Percentiles rank a stretch among this genome's conserved stretches.
Conservation (phyloP, 2,329 filamentous ascomycete species). For the Pseudocercospora musae region DNA sequence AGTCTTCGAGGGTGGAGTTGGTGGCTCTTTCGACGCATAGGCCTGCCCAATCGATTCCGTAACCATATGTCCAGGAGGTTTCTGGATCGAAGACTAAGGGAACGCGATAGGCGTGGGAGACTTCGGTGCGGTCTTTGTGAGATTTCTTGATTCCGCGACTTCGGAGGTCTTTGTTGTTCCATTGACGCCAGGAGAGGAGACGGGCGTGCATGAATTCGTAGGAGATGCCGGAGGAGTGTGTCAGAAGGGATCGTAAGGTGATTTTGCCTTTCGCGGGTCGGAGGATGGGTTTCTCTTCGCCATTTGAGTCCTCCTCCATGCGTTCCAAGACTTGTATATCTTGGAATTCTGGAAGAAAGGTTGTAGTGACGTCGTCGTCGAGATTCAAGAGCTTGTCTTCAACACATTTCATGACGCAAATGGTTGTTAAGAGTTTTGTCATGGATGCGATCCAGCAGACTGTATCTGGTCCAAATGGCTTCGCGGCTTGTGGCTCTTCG, state of each 20-base stretch:
- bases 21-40: constrained; percentile 49
- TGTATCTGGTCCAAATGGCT: constrained; percentile 6
- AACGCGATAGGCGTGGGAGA: constrained; percentile 33
- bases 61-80: constrained; percentile 49
- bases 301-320: constrained; percentile 38
- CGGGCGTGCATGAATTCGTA: constrained; percentile 43
- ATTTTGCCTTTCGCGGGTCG: constrained; percentile 39
- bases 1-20: constrained; percentile 41
- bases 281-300: constrained; percentile 32
- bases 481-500: not conserved
- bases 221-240: constrained; percentile 49
- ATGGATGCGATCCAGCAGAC: constrained; percentile 27
- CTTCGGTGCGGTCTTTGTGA: constrained; percentile 5
- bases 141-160: not conserved
- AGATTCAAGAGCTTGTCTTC: constrained; percentile 50
- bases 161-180: constrained; percentile 1
- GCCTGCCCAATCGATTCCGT: constrained; percentile 52
- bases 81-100: constrained; percentile 54
- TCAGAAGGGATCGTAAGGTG: constrained; percentile 46
- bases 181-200: not conserved
- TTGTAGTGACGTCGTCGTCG: constrained; percentile 43
- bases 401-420: constrained; percentile 53
- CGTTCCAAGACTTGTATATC: constrained; percentile 48
- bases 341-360: constrained; percentile 48
- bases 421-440: constrained; percentile 49